Percentiles rank a stretch among this genome's conserved stretches.
Conservation (phyloP, 208 protist genomes). For the Pavlovales sp. region DNA sequence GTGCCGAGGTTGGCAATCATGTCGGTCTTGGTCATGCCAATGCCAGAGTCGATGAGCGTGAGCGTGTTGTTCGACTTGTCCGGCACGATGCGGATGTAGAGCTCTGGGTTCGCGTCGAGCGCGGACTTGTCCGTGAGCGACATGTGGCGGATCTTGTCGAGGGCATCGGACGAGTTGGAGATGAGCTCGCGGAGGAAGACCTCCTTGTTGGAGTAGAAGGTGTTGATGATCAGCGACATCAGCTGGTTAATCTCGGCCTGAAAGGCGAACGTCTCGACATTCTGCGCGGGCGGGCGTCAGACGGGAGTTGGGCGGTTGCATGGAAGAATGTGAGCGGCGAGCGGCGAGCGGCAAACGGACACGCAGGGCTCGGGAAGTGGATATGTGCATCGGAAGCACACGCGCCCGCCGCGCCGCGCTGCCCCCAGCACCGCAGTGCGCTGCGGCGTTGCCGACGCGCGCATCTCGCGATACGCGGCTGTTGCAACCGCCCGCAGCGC, state of each 20-base stretch:
- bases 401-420: no score
- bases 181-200: conserved; percentile 99
- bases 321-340: no score
- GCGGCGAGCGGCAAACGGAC: no score
- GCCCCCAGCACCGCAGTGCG: no score
- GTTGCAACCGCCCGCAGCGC: no score
- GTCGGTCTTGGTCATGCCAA: conserved; percentile 99
- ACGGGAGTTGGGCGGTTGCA: no score
- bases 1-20: conserved; percentile 97
- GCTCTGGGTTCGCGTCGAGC: conserved; percentile 81
- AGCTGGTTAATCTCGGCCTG: conserved; percentile 96
- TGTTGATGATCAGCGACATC: conserved; percentile 98
- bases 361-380: no score
- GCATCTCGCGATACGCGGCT: no score
- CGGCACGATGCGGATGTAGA: conserved; percentile 89
- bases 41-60: conserved; percentile 91
- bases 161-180: conserved; percentile 83
- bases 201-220: conserved; percentile 99
- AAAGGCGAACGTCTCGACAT: conserved; percentile 71
- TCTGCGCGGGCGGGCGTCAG: conserved; percentile 21
- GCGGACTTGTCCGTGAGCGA: conserved; percentile 83
- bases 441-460: no score
- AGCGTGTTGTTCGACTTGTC: conserved; percentile 91
- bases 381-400: no score
- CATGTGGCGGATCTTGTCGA: conserved; percentile 96